phyloP scores from a whole-genome alignment of 371 early-diverging fungal species.

The Mucor sp. region DNA sequence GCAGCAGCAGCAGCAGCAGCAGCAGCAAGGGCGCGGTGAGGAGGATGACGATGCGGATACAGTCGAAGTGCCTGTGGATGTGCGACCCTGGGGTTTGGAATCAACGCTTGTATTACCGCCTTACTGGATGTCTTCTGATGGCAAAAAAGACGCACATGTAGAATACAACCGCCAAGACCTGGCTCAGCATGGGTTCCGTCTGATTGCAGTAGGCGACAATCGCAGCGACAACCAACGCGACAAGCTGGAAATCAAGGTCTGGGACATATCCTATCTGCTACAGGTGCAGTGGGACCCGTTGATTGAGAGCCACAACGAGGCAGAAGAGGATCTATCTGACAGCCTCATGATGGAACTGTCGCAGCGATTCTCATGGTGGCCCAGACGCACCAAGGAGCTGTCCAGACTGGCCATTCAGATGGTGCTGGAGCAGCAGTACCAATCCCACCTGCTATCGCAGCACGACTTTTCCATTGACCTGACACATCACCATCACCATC shows the following conservation, averaged over 20 bases:
- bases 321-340: not conserved
- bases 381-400: slow-evolving; percentile 25
- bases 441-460: slow-evolving; percentile 6
- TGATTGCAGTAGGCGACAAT: slow-evolving; percentile 90
- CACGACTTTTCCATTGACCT: not conserved
- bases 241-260: slow-evolving; percentile 45
- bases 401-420: slow-evolving; percentile 31
- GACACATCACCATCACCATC: not conserved
- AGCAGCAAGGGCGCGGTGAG: not conserved
- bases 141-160: not conserved
- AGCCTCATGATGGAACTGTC: slow-evolving; percentile 1
- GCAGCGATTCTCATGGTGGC: slow-evolving; percentile 39
- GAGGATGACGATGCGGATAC: slow-evolving; percentile 23
- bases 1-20: too few species aligned
- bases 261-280: slow-evolving; percentile 46
- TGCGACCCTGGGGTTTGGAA: slow-evolving; percentile 47
- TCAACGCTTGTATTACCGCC: slow-evolving; percentile 45
- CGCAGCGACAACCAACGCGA: slow-evolving; percentile 87
- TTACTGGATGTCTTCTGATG: slow-evolving; percentile 19
- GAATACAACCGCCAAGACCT: not conserved
- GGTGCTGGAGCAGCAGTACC: slow-evolving; percentile 12
- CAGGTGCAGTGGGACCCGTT: slow-evolving; percentile 32
- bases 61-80: slow-evolving; percentile 13
- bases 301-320: not conserved
- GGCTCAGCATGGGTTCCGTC: slow-evolving; percentile 9